These are phyloP conservation scores for Fusarium circinatum DNA, from an alignment of 2,329 filamentous ascomycete species.

Conservation along the genomic window DNA sequence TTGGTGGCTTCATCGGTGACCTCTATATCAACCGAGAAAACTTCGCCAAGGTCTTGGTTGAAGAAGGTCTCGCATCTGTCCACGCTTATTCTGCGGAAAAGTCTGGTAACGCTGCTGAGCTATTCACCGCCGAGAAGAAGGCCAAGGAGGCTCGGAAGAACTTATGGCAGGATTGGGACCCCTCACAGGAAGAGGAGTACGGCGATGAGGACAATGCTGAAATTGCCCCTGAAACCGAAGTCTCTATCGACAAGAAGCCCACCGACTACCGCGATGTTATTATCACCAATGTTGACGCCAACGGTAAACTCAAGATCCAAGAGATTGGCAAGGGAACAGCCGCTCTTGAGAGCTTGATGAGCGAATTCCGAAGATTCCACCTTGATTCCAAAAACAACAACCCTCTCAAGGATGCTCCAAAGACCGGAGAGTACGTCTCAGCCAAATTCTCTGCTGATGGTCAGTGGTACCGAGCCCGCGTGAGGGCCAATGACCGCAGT, in stretches of 20 bases:
- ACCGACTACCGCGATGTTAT: conserved; percentile 92
- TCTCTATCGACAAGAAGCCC: conserved; percentile 72
- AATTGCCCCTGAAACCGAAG: conserved; percentile 57
- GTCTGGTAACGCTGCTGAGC: conserved; percentile 86
- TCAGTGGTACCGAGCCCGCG: conserved; percentile 92
- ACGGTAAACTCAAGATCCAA: conserved; percentile 88
- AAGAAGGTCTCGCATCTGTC: conserved; percentile 92
- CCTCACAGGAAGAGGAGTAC: conserved; percentile 79
- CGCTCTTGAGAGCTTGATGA: conserved; percentile 88
- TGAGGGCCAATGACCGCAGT: conserved; percentile 92
- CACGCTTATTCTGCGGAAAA: conserved; percentile 97
- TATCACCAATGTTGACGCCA: conserved; percentile 87
- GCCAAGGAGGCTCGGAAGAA: conserved; percentile 91
- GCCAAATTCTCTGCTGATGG: conserved; percentile 90
- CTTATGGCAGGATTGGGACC: conserved; percentile 94
- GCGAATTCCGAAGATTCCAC: conserved; percentile 90
- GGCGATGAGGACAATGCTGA: conserved; percentile 65
- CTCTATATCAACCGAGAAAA: conserved; percentile 95
- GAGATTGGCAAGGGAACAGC: conserved; percentile 88
- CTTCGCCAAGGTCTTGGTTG: conserved; percentile 91
- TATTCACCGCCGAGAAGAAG: conserved; percentile 85
- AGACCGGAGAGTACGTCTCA: conserved; percentile 90
- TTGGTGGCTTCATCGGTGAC: conserved; percentile 95
- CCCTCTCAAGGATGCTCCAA: conserved; percentile 78
- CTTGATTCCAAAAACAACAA: conserved; percentile 82